phyloP scores from a whole-genome alignment of 1,284 basidiomycete genomes.

The Schizopora paradoxa region DNA sequence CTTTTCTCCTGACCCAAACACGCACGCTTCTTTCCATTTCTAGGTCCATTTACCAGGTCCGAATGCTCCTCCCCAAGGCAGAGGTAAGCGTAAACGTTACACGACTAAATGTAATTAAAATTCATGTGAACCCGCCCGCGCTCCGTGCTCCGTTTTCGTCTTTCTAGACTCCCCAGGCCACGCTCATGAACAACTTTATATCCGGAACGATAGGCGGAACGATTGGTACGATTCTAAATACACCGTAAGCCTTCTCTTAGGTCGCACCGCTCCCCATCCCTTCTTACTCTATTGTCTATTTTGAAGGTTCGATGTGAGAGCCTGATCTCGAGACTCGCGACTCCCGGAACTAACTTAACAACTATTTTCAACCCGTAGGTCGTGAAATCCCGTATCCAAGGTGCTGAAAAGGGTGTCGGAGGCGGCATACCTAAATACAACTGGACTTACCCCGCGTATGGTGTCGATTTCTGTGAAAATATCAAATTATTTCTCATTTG shows the following conservation, averaged over 20 bases:
- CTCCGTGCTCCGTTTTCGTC: background rate
- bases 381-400: slow-evolving; percentile 94
- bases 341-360: too few relatives aligned
- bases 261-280: background rate
- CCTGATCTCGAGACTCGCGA: background rate
- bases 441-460: slow-evolving; percentile 83
- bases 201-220: slow-evolving; percentile 90
- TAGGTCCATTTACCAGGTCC: slow-evolving; percentile 79
- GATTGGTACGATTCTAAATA: slow-evolving; percentile 79
- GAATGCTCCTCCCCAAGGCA: slow-evolving; percentile 76
- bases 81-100: slow-evolving; percentile 44
- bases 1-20: slow-evolving; percentile 17
- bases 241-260: slow-evolving; percentile 56
- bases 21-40: slow-evolving; percentile 15
- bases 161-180: slow-evolving; percentile 57
- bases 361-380: slow-evolving; percentile 45
- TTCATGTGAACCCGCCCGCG: too few relatives aligned
- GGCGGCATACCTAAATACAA: slow-evolving; percentile 80
- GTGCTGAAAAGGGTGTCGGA: slow-evolving; percentile 56
- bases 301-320: slow-evolving; percentile 51
- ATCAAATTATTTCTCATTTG: slow-evolving; percentile 20
- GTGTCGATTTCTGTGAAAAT: slow-evolving; percentile 28
- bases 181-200: slow-evolving; percentile 88
- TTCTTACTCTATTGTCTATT: slow-evolving; percentile 4
- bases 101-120: slow-evolving; percentile 3